A percentile compares a stretch with the other conserved stretches of the same genome.
Conservation (phyloP, 2,329 filamentous ascomycete genomes). For the Cladophialophora carrionii region DNA sequence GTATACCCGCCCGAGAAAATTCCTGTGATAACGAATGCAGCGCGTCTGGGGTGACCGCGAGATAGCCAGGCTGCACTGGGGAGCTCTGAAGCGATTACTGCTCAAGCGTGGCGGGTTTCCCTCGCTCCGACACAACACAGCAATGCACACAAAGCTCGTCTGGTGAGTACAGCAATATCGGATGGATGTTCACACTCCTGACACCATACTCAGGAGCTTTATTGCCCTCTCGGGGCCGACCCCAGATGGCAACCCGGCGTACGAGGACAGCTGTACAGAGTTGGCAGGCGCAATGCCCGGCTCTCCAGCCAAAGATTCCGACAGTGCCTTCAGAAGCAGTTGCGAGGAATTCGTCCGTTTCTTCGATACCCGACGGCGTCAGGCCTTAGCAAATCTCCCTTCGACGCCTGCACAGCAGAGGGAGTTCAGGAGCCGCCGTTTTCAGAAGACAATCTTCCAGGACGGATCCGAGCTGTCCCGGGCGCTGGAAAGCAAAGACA, state of each 20-base stretch:
- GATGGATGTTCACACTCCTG: background rate
- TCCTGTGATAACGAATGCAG: slow-evolving; percentile 6
- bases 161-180: slow-evolving; percentile 18
- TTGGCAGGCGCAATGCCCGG: background rate
- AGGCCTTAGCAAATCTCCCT: slow-evolving; percentile 19
- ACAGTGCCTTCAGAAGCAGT: slow-evolving; percentile 12
- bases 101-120: slow-evolving; percentile 25
- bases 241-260: slow-evolving; percentile 20
- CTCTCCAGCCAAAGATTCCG: background rate
- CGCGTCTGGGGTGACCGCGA: slow-evolving; percentile 25
- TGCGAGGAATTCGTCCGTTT: slow-evolving; percentile 21
- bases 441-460: slow-evolving; percentile 18
- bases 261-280: slow-evolving; percentile 16
- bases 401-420: slow-evolving; percentile 23
- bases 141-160: slow-evolving; percentile 26
- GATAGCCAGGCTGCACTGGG: slow-evolving; percentile 24
- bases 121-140: slow-evolving; percentile 9
- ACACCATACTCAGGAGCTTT: slow-evolving; percentile 20
- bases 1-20: background rate
- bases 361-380: slow-evolving; percentile 14
- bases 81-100: slow-evolving; percentile 24
- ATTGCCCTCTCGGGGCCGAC: slow-evolving; percentile 27
- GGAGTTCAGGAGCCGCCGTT: background rate
- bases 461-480: slow-evolving; percentile 8
- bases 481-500: slow-evolving; percentile 10